Evolutionary conservation across 2,329 filamentous ascomycete genomes (phyloP), one percentile per base, ranked within the genome.

Genomic region (Pseudonectria buxi): DNA sequence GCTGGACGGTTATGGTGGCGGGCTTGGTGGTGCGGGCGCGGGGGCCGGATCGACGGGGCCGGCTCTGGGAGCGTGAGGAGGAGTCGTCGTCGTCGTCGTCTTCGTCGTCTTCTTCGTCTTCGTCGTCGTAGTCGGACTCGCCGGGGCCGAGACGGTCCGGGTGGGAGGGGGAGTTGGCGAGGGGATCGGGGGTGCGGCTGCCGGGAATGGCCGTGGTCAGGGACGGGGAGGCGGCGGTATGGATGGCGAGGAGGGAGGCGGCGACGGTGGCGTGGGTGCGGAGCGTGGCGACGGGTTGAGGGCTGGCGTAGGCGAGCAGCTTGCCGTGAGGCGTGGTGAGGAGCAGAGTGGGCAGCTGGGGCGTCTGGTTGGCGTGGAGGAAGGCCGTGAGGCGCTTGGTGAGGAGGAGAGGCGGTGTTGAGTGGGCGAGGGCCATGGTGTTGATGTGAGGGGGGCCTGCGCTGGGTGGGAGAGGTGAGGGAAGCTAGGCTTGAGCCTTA

Each of bases 191-290:
- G 32, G 55, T 49, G 46, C 54, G 43, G 35, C 59, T 54, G 34
- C 57, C 56, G 10, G 65, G 64, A 6, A 71, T 54, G 1, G 68
- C 63, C 10, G 63, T 61, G 25, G 64, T 57, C 6, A 73, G 57
- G 35, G 62, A 55, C 31, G 57, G 50, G 18, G 62, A 62, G 10
- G 64, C 62, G 15, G 64, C 61, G 27, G 69, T 64, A 57, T 81
- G 77, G 28, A 79, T 68, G 14, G 68, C 63, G 64, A 76, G 78
- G 14, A 81, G 68, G 6, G 72, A 77, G 39, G 75, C 74, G 28
- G 78, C 78, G 40, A 81, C 74, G 39, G 77, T 81, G 48, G 74
- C 74, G 55, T 81, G 76, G 9, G 73, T 76, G 50, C 78, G 76
- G 26, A 82, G 69, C 14, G 68, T 63, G 40, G 69, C 62, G 46